Evolutionary conservation across 1,284 basidiomycete genomes (phyloP).

Genomic region (Gymnopus androsaceus): DNA sequence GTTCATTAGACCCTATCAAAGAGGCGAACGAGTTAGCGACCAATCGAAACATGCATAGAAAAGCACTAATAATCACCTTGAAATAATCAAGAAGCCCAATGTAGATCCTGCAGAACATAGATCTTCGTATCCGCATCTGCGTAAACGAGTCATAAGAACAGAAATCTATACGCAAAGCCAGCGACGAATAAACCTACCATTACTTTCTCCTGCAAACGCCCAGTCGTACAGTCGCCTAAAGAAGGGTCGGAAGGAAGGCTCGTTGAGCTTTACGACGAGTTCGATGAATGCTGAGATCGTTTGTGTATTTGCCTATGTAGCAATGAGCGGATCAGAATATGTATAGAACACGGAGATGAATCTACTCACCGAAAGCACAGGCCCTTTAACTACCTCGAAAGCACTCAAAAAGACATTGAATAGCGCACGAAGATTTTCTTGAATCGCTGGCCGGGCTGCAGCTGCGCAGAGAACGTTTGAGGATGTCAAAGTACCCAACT

Average conservation of each 20-base stretch:
- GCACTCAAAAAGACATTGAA: constrained; percentile 86
- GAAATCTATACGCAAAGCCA: constrained; percentile 10
- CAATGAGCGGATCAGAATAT: no score
- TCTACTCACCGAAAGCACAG: constrained; percentile 1
- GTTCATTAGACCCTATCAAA: constrained; percentile 76
- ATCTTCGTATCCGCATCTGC: constrained; percentile 50
- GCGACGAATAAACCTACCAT: constrained; percentile 38
- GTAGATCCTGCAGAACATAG: constrained; percentile 76
- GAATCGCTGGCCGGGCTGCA: constrained; percentile 65
- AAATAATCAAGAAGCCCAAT: constrained; percentile 79
- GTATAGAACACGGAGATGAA: constrained; percentile 13
- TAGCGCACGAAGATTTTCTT: constrained; percentile 69
- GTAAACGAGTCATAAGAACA: background rate
- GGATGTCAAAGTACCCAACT: constrained; percentile 66
- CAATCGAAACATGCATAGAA: no score
- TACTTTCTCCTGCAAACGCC: constrained; percentile 74
- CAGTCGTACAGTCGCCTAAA: constrained; percentile 95
- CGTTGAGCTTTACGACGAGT: constrained; percentile 92
- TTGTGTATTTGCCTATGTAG: constrained; percentile 59
- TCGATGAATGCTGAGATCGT: constrained; percentile 82
- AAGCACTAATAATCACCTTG: constrained; percentile 56
- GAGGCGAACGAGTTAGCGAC: constrained; percentile 8
- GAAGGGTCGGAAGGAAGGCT: constrained; percentile 88
- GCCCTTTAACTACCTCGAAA: constrained; percentile 54
- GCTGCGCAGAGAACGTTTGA: constrained; percentile 68